Evolutionary conservation across 495 filamentous ascomycete species (phyloP).

Genomic region (Tricharina praecox): DNA sequence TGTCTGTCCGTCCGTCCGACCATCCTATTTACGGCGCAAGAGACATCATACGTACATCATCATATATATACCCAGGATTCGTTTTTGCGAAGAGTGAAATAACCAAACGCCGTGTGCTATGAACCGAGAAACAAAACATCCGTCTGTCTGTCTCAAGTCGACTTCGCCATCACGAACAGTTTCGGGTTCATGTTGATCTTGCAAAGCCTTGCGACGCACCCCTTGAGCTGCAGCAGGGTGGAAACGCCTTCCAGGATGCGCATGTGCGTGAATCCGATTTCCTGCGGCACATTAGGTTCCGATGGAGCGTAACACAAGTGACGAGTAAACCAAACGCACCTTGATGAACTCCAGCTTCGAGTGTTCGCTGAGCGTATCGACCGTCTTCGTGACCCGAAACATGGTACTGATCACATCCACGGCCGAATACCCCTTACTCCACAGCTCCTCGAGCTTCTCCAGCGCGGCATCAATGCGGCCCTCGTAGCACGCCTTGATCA

Average conservation of each 20-base stretch:
- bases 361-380: conserved; percentile 76
- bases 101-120: too few relatives aligned
- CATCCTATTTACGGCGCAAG: too few relatives aligned
- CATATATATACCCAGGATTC: neutral
- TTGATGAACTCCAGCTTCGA: conserved; percentile 89
- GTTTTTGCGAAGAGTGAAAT: too few relatives aligned
- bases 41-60: too few relatives aligned
- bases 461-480: conserved; percentile 74
- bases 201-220: conserved; percentile 74
- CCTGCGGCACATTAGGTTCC: conserved; percentile 27
- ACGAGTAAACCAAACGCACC: conserved; percentile 1
- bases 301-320: neutral
- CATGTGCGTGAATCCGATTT: conserved; percentile 99
- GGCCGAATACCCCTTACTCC: conserved; percentile 83
- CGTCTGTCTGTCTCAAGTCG: too few relatives aligned
- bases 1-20: too few relatives aligned
- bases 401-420: conserved; percentile 98
- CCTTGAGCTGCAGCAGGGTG: conserved; percentile 80
- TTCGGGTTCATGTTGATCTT: conserved; percentile 90
- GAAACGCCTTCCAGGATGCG: conserved; percentile 92
- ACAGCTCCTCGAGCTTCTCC: conserved; percentile 76
- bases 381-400: conserved; percentile 96
- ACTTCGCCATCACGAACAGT: too few relatives aligned
- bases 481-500: conserved; percentile 94
- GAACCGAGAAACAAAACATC: too few relatives aligned